These are phyloP conservation scores for Epicoccum nigrum DNA, from an alignment of 2,329 filamentous ascomycete genomes.

Conservation along the genomic window DNA sequence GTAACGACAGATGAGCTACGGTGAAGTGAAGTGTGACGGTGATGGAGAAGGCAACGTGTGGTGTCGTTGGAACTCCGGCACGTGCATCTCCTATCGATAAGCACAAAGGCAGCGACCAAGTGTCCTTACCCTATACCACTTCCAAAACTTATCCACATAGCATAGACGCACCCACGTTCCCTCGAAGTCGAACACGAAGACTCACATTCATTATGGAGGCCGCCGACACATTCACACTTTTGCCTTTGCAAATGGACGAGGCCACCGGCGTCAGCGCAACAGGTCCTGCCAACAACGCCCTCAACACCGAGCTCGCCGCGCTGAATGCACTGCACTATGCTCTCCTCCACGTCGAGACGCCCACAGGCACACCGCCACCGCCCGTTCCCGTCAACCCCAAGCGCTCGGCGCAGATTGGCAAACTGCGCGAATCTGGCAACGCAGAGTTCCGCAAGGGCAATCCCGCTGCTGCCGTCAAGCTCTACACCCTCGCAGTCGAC, in stretches of 20 bases:
- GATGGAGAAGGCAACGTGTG: no score
- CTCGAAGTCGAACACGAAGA: neutral
- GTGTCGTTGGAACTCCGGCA: neutral
- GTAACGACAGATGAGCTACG: no score
- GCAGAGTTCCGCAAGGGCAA: conserved; percentile 77
- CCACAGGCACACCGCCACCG: conserved; percentile 75
- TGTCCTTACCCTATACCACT: conserved; percentile 14
- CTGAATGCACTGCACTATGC: conserved; percentile 81
- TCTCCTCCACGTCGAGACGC: conserved; percentile 69
- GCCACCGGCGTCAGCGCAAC: conserved; percentile 66
- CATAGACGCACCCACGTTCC: neutral
- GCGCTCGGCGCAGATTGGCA: conserved; percentile 83
- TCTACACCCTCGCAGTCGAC: conserved; percentile 85
- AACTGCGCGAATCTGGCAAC: conserved; percentile 90
- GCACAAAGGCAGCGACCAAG: conserved; percentile 17
- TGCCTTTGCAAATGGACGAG: conserved; percentile 83
- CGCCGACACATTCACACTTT: conserved; percentile 75
- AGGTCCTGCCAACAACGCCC: conserved; percentile 47
- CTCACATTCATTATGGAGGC: conserved; percentile 40
- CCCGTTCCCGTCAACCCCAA: conserved; percentile 93
- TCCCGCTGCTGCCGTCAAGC: conserved; percentile 75
- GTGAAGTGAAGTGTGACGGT: no score
- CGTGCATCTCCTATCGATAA: conserved; percentile 12
- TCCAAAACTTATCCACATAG: neutral
- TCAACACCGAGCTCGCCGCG: conserved; percentile 61